Evolutionary conservation across 23 red algal genomes (phyloP), one percentile per base, ranked within the genome.

Genomic region (Gracilaria domingensis): DNA sequence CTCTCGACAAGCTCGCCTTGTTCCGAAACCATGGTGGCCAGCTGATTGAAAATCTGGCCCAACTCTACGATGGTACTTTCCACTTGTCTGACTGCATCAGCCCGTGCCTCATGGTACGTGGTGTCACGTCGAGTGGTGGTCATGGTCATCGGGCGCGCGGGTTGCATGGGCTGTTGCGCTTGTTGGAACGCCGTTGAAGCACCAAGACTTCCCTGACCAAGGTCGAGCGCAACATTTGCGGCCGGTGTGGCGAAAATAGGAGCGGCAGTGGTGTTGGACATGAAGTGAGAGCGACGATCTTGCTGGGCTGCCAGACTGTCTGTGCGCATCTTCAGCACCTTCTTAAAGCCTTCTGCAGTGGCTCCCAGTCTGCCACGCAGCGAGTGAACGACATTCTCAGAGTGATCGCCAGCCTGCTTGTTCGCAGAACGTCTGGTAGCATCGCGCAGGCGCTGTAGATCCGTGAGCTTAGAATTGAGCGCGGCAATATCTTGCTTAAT

Each of bases 1-100:
- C 97, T 61, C 79, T 99, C 93, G 24, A 99, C 97, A 38, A 99
- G 53, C 60, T 99, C 97, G 34, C 97, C 97, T 79, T 99, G 97
- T 61, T 99, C 97, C 1, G 94, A 85, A 42, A 99, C 97, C 97
- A 99, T 99, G 14, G 89, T 95, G 11, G 97, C 93, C 11, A 99
- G 89, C 84, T 99, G 97, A 75, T 96, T 93, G 76, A 99, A 99
- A 61, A 99, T 99, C 76, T 99, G 97, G n/a, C 97, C 97, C 24
- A 99, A 66, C 77, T 99, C 97, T 8, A 96, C 94, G 79, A 99
- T 99, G 33, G 97, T 99, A 37, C 87, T 94, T 71, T 99, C 97
- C 14, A 99, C 95, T 48, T 96, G 93, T 55, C 89, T 56, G 23
- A 96, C 97, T 16, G 97, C 97, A 35, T 95, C 93, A 16, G 97